Evolutionary conservation across 2,329 filamentous ascomycete species (phyloP).

Genomic region (Botrytis squamosa): DNA sequence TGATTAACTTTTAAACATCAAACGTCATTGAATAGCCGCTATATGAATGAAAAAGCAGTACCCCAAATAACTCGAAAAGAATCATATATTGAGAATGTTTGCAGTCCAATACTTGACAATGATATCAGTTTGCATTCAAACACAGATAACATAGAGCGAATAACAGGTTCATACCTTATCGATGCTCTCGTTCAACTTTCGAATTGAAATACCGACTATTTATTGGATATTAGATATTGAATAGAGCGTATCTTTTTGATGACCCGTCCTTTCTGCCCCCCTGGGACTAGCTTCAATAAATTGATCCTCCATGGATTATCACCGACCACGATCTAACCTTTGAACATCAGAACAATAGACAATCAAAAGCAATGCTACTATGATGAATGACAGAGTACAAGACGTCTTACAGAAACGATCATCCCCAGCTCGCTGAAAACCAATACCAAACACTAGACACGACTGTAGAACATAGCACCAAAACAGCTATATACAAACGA

Average conservation of each 20-base stretch:
- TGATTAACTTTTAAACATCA: neutral
- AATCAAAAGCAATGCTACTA: neutral
- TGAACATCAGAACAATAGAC: neutral
- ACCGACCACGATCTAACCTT: neutral
- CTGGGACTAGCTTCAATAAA: neutral
- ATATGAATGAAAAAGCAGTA: neutral
- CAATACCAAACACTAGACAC: neutral
- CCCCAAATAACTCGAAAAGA: neutral
- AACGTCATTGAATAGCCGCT: neutral
- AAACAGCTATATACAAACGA: slow-evolving; percentile 9
- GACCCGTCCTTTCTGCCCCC: neutral
- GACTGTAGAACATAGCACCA: neutral
- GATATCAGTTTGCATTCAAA: neutral
- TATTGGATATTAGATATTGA: neutral
- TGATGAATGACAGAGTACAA: neutral
- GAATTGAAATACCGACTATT: neutral
- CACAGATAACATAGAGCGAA: too few species aligned
- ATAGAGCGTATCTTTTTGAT: neutral
- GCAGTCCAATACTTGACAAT: too few species aligned
- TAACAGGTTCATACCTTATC: neutral
- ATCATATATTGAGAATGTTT: neutral
- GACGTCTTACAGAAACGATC: neutral
- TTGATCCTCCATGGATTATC: neutral
- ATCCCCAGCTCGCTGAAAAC: neutral
- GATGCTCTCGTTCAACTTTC: neutral